Evolutionary conservation across 495 filamentous ascomycete species (phyloP).

Genomic region (Xylaria grammica): DNA sequence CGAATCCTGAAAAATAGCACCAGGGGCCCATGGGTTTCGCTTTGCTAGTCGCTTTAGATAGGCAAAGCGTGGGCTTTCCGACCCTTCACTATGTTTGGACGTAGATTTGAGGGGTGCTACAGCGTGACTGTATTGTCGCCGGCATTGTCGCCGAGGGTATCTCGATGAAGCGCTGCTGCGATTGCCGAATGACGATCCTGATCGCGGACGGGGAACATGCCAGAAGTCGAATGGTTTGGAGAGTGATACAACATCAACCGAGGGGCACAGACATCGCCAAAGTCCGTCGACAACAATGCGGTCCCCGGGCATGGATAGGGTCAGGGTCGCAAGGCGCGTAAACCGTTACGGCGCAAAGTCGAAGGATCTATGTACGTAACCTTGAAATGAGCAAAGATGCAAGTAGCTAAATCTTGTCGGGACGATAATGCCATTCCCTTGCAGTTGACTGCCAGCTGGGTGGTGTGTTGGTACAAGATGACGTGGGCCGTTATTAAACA

Average conservation of each 20-base stretch:
- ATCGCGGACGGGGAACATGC: constrained; percentile 23
- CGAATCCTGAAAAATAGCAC: constrained; percentile 19
- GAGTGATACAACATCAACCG: constrained; percentile 47
- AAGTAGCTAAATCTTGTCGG: not conserved
- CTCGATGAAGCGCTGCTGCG: constrained; percentile 3
- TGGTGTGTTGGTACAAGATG: no score
- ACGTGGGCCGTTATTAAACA: no score
- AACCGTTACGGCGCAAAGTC: not conserved
- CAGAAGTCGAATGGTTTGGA: constrained; percentile 27
- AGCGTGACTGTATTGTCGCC: constrained; percentile 23
- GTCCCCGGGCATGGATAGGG: constrained; percentile 49
- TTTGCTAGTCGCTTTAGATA: constrained; percentile 34
- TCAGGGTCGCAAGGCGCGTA: not conserved
- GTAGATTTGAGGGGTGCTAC: not conserved
- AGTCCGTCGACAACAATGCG: constrained; percentile 63
- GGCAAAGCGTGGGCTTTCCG: constrained; percentile 24
- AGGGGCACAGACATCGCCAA: constrained; percentile 71
- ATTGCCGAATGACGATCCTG: constrained; percentile 15
- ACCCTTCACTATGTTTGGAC: not conserved
- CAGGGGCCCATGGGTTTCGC: constrained; percentile 34
- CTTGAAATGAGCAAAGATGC: not conserved
- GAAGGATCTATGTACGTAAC: not conserved
- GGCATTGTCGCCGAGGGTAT: constrained; percentile 17
- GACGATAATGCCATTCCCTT: not conserved
- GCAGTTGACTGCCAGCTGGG: constrained; percentile 1